A percentile compares a stretch with the other conserved stretches of the same genome.
These are phyloP conservation scores for Solanum etuberosum DNA, from an alignment of 257 asterid genomes.

Conservation along the genomic window DNA sequence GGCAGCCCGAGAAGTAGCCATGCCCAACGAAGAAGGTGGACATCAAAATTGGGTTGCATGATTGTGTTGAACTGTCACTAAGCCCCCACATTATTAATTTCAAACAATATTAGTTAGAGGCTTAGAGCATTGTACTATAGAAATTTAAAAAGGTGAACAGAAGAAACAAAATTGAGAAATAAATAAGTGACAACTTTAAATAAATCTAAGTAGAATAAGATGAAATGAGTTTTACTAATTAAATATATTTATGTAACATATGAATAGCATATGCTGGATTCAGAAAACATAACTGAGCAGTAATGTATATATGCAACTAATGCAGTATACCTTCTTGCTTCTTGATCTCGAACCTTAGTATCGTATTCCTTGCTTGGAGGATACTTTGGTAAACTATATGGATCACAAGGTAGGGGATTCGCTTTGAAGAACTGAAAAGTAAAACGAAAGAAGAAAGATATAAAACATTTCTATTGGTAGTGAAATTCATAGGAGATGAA, in stretches of 20 bases:
- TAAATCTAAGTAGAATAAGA: background rate
- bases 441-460: background rate
- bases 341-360: slow-evolving; percentile 32
- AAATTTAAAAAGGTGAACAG: background rate
- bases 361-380: slow-evolving; percentile 47
- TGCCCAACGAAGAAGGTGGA: background rate
- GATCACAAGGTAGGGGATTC: slow-evolving; percentile 43
- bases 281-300: background rate
- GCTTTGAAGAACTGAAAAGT: slow-evolving; percentile 34
- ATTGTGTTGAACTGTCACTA: background rate
- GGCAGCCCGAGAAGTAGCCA: background rate
- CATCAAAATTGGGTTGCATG: background rate
- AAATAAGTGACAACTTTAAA: background rate
- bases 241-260: background rate
- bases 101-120: background rate
- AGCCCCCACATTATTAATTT: background rate
- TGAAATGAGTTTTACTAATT: background rate
- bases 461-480: background rate
- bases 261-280: background rate
- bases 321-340: slow-evolving; percentile 28
- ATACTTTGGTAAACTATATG: slow-evolving; percentile 37
- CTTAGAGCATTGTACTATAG: background rate
- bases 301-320: background rate
- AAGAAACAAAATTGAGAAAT: background rate
- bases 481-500: background rate